Base-by-base conservation (phyloP, 345 rosid genomes). In the Dipteronia sinensis region DNA sequence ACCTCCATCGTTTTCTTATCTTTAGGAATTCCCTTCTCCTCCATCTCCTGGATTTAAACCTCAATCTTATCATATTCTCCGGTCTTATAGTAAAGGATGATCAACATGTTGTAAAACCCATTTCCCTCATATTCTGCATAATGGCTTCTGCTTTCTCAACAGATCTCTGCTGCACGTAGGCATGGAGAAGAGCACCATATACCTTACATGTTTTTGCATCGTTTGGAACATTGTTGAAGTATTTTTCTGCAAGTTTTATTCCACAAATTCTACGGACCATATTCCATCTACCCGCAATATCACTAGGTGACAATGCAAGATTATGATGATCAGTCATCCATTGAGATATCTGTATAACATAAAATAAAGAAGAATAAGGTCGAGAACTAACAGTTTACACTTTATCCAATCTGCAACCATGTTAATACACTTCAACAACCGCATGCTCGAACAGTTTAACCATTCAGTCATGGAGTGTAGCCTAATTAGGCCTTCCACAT, bases 141-240 rank as follows among this genome's bases (percentile, higher is more conserved):
- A 81, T 10, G 6, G 76, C 77, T 67, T 83, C 86, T 19, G 82
- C 86, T 72, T 78, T 78, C 25, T 78, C 56, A 10, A 75, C 77
- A 59, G 17, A 61, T 67, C 44, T 53, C 75, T 61, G 38, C 38
- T 2, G 64, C 59, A 67, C 82, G 11, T 75, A 83, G 69, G 65
- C 19, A 51, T 11, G 59, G 46, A 83, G 81, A 66, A 83, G 82
- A 77, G 79, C 74, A 67, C 77, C 79, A 72, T 83, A 83, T 4
- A 64, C 79, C 38, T 27, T 51, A 40, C 6, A 8, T 23, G 67
- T 75, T 75, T 75, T 83, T 10, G 76, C n/a, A 62, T 72, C 20
- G 8, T 22, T 67, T 63, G 86, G 40, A 56, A 80, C 11, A 7
- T 40, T 38, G 6, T 75, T 53, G 75, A 80, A 80, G 80, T 71